Evolutionary conservation across 495 filamentous ascomycete species (phyloP).

Genomic region (Physcia stellaris): DNA sequence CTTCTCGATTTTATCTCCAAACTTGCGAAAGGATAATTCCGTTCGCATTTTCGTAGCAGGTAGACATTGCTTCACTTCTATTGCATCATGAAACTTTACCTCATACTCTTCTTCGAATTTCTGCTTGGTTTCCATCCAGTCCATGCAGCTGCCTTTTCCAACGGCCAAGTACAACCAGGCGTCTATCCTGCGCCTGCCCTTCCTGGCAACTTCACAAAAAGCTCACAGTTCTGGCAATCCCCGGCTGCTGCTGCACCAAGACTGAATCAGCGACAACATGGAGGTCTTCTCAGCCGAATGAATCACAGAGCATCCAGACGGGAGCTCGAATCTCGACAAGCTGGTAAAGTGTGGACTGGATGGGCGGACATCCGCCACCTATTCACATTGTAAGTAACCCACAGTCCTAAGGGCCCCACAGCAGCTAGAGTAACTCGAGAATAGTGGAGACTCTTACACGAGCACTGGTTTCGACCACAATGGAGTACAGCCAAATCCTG

Average conservation of each 20-base stretch:
- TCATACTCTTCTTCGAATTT: no score
- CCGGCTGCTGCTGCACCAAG: neutral
- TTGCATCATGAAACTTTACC: no score
- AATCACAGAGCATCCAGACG: no score
- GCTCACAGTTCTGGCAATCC: constrained; percentile 3
- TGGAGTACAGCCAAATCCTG: constrained; percentile 40
- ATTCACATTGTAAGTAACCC: constrained; percentile 12
- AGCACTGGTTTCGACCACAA: constrained; percentile 52
- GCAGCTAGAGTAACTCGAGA: neutral
- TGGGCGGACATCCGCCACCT: constrained; percentile 13
- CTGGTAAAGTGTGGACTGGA: constrained; percentile 8
- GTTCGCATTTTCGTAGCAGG: no score
- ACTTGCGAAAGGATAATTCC: no score
- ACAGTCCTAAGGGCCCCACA: no score
- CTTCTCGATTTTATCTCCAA: no score
- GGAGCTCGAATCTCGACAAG: neutral
- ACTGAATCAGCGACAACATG: no score
- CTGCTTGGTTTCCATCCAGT: no score
- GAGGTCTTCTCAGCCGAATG: no score
- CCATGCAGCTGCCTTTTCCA: no score
- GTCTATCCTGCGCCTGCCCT: constrained; percentile 1
- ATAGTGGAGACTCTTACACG: constrained; percentile 45
- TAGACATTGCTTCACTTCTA: no score
- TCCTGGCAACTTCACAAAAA: constrained; percentile 1
- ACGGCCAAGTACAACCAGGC: constrained; percentile 4